Percentiles rank a stretch among this genome's conserved stretches.
Conservation (phyloP, 345 rosid genomes). For the Trapa incisa region DNA sequence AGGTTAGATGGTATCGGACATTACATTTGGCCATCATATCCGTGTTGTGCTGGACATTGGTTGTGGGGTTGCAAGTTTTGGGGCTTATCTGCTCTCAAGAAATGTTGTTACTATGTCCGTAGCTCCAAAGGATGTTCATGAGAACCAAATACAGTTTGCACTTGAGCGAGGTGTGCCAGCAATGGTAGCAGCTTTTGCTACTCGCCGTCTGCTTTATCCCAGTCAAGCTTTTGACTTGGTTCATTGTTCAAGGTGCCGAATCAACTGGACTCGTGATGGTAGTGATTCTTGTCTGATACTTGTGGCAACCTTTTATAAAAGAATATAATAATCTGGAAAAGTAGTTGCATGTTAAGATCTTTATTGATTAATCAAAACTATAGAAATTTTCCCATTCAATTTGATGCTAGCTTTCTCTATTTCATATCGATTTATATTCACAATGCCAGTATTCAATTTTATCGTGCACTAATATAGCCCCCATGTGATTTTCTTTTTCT, state of each 20-base stretch:
- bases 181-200: constrained; percentile 91
- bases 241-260: constrained; percentile 97
- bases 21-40: constrained; percentile 59
- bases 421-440: not conserved
- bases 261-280: constrained; percentile 99
- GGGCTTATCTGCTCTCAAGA: constrained; percentile 75
- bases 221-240: constrained; percentile 96
- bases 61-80: constrained; percentile 99
- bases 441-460: not conserved
- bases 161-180: constrained; percentile 99
- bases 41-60: constrained; percentile 81
- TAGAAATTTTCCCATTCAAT: not conserved
- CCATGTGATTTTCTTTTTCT: constrained; percentile 4
- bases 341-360: not conserved
- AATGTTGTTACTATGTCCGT: constrained; percentile 75
- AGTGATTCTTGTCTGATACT: constrained; percentile 13
- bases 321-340: not conserved
- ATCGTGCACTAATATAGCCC: not conserved
- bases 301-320: not conserved
- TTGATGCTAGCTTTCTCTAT: not conserved
- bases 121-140: constrained; percentile 99
- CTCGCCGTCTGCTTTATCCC: constrained; percentile 60
- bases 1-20: constrained; percentile 70
- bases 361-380: not conserved
- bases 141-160: constrained; percentile 98